These are phyloP conservation scores for Cajanus cajan DNA, from an alignment of 306 rosid species.

Conservation along the genomic window DNA sequence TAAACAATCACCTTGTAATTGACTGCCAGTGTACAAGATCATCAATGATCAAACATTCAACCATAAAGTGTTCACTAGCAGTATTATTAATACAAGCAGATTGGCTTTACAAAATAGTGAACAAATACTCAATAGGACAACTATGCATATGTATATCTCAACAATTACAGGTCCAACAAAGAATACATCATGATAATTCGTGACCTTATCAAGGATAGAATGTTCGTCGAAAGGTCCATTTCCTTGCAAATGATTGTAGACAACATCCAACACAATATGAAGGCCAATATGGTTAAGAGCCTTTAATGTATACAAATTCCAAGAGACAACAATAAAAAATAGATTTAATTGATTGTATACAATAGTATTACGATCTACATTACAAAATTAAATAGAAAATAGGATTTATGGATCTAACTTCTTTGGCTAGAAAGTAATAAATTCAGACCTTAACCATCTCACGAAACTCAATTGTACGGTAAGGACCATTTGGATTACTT, in stretches of 20 bases:
- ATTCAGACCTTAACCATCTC: conserved; percentile 83
- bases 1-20: conserved; percentile 74
- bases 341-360: conserved; percentile 10
- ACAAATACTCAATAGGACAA: conserved; percentile 20
- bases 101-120: conserved; percentile 27
- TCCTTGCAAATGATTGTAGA: conserved; percentile 90
- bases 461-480: conserved; percentile 77
- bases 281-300: conserved; percentile 81
- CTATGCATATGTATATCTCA: conserved; percentile 6
- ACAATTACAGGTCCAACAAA: conserved; percentile 15
- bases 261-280: conserved; percentile 83
- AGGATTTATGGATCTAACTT: conserved; percentile 20
- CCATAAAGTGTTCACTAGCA: conserved; percentile 95
- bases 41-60: conserved; percentile 83
- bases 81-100: conserved; percentile 77
- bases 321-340: conserved; percentile 18
- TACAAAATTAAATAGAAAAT: conserved; percentile 12
- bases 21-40: conserved; percentile 89
- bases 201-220: conserved; percentile 94
- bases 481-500: conserved; percentile 74
- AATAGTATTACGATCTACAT: not conserved
- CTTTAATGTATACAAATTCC: conserved; percentile 44
- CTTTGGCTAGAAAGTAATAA: conserved; percentile 12
- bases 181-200: conserved; percentile 16
- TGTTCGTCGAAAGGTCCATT: conserved; percentile 73